phyloP scores from a whole-genome alignment of 2,329 filamentous ascomycete species.

The Aspergillus sp. region DNA sequence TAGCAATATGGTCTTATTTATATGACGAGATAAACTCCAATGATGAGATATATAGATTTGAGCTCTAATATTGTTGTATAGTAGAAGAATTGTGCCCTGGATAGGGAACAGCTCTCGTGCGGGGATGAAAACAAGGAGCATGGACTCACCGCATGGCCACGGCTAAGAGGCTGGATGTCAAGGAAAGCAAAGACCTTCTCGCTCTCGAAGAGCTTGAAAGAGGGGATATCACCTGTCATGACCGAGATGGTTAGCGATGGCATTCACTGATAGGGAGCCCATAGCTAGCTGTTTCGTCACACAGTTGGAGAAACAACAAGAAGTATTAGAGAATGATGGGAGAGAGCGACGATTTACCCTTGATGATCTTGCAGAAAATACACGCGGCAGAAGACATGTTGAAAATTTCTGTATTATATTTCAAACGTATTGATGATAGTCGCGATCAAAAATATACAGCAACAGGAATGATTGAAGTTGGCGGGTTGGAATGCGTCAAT shows the following conservation, averaged over 20 bases:
- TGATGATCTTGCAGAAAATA: slow-evolving; percentile 98
- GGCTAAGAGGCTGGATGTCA: slow-evolving; percentile 85
- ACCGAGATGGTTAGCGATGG: not conserved
- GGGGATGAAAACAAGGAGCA: slow-evolving; percentile 9
- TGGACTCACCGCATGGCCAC: slow-evolving; percentile 75
- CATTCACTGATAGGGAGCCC: not conserved
- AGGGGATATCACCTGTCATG: slow-evolving; percentile 80
- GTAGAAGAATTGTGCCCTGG: no score
- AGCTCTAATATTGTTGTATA: no score
- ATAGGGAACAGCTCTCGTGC: slow-evolving; percentile 3
- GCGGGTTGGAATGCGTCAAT: slow-evolving; percentile 2
- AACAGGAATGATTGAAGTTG: no score
- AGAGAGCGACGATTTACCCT: slow-evolving; percentile 53
- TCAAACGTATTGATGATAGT: not conserved
- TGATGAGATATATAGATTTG: no score
- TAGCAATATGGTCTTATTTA: no score
- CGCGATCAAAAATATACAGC: not conserved
- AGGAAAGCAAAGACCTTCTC: slow-evolving; percentile 93
- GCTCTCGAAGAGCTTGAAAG: slow-evolving; percentile 92
- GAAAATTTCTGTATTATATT: not conserved
- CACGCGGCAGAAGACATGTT: slow-evolving; percentile 56
- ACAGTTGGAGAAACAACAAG: slow-evolving; percentile 1
- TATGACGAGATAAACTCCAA: no score
- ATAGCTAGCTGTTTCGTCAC: not conserved
- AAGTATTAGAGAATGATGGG: not conserved